phyloP scores from a whole-genome alignment of 768 basidiomycete genomes.

The Tephrocybe sp. region DNA sequence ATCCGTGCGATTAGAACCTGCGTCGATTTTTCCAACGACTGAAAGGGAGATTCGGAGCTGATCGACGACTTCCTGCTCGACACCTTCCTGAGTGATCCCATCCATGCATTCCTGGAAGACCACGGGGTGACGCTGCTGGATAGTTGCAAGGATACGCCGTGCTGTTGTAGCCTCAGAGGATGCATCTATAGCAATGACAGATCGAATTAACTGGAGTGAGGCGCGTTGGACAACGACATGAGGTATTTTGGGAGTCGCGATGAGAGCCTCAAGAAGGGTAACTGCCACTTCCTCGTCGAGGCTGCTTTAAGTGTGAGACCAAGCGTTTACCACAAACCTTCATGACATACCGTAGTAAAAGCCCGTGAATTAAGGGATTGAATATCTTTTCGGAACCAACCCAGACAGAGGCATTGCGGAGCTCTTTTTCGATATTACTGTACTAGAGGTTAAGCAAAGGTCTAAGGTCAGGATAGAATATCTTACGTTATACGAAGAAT shows the following conservation, averaged over 20 bases:
- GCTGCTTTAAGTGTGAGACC: slow-evolving; percentile 20
- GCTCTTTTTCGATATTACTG: slow-evolving; percentile 49
- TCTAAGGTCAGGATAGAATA: neutral
- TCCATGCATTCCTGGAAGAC: slow-evolving; percentile 45
- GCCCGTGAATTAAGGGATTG: slow-evolving; percentile 45
- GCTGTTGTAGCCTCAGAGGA: slow-evolving; percentile 19
- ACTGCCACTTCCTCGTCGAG: slow-evolving; percentile 29
- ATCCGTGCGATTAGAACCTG: slow-evolving; percentile 12
- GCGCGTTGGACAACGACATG: slow-evolving; percentile 30
- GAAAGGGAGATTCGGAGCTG: slow-evolving; percentile 61
- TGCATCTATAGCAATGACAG: slow-evolving; percentile 25
- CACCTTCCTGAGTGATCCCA: slow-evolving; percentile 32
- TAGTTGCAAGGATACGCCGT: slow-evolving; percentile 47
- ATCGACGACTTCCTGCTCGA: slow-evolving; percentile 44
- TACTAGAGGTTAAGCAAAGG: neutral
- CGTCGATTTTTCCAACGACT: slow-evolving; percentile 28
- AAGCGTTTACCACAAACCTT: neutral
- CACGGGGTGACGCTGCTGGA: slow-evolving; percentile 67
- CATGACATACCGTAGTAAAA: slow-evolving; percentile 34
- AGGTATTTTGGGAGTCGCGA: slow-evolving; percentile 35
- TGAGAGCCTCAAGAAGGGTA: slow-evolving; percentile 37
- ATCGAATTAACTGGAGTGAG: slow-evolving; percentile 26
- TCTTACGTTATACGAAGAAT: slow-evolving; percentile 55
- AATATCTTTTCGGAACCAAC: slow-evolving; percentile 58
- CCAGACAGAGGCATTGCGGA: slow-evolving; percentile 44